Conservation (phyloP, 2,329 filamentous ascomycete species). For the Colletotrichum sp. region DNA sequence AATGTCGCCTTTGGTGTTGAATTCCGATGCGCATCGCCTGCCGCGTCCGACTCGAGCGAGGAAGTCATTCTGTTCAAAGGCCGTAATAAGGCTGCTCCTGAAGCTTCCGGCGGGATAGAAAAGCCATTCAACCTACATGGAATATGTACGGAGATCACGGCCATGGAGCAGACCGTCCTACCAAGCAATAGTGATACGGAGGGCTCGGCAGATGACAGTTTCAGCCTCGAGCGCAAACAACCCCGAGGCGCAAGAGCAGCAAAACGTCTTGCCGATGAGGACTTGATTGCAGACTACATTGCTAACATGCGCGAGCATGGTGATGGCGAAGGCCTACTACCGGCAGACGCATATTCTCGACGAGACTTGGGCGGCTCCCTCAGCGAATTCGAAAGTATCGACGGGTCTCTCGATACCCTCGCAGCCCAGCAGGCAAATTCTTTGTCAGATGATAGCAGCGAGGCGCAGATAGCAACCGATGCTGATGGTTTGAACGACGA, state of each 20-base stretch:
- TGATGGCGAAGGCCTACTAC: conserved; percentile 64
- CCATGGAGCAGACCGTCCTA: conserved; percentile 26
- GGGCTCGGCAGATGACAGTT: neutral
- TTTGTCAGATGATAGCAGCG: neutral
- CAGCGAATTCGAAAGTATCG: conserved; percentile 26
- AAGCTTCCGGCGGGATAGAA: conserved; percentile 4
- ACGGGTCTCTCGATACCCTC: conserved; percentile 23
- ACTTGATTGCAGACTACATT: conserved; percentile 72
- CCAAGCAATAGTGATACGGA: conserved; percentile 20
- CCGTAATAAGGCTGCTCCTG: conserved; percentile 32
- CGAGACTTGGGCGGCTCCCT: conserved; percentile 29
- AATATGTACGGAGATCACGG: conserved; percentile 37
- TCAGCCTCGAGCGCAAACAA: neutral
- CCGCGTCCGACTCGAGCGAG: conserved; percentile 60
- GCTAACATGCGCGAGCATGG: conserved; percentile 63
- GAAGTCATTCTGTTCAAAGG: conserved; percentile 75
- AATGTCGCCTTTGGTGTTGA: neutral
- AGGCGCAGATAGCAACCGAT: neutral
- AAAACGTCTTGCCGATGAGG: conserved; percentile 52
- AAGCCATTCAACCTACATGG: conserved; percentile 23
- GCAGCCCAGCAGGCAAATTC: neutral
- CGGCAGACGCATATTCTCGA: conserved; percentile 60
- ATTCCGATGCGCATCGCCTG: conserved; percentile 13
- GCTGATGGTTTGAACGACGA: neutral
- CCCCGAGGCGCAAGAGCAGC: neutral